Conservation (phyloP, 768 basidiomycete genomes). For the Wakefieldia striispora region DNA sequence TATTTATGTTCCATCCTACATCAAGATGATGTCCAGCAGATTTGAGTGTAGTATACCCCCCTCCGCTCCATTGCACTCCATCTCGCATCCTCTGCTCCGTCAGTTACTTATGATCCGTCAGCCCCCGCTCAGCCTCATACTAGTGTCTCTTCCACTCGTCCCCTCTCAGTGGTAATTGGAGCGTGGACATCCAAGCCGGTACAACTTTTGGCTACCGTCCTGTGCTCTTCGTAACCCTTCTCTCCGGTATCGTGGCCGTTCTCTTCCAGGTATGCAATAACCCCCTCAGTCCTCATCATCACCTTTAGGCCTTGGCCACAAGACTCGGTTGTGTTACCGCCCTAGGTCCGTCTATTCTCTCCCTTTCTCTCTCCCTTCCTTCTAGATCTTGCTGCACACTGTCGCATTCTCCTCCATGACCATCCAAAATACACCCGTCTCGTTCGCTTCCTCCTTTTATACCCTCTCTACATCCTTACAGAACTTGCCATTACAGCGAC, state of each 20-base stretch:
- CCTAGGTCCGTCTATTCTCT: conserved; percentile 11
- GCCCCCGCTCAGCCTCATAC: background rate
- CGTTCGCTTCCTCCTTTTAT: conserved; percentile 39
- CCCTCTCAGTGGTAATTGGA: conserved; percentile 38
- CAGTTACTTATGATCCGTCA: conserved; percentile 38
- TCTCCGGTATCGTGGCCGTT: conserved; percentile 44
- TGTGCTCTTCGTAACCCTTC: conserved; percentile 45
- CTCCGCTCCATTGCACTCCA: conserved; percentile 24
- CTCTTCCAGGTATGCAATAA: conserved; percentile 34
- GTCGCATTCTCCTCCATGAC: conserved; percentile 45
- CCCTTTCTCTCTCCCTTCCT: background rate
- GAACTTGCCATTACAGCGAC: conserved; percentile 57
- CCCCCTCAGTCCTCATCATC: background rate
- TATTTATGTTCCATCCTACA: too few species aligned
- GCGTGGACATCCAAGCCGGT: conserved; percentile 43
- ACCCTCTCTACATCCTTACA: conserved; percentile 42
- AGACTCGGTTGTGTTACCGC: conserved; percentile 38
- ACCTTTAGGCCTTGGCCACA: conserved; percentile 35
- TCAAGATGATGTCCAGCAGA: too few species aligned
- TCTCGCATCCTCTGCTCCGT: conserved; percentile 37
- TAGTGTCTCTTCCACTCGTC: background rate
- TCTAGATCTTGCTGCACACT: conserved; percentile 47
- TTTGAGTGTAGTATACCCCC: too few species aligned
- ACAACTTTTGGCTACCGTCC: conserved; percentile 43
- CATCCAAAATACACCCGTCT: conserved; percentile 39